Percentiles rank a stretch among this genome's conserved stretches.
Evolutionary conservation across 768 basidiomycete species (phyloP).

Genomic region (Gymnopilus dilepis): DNA sequence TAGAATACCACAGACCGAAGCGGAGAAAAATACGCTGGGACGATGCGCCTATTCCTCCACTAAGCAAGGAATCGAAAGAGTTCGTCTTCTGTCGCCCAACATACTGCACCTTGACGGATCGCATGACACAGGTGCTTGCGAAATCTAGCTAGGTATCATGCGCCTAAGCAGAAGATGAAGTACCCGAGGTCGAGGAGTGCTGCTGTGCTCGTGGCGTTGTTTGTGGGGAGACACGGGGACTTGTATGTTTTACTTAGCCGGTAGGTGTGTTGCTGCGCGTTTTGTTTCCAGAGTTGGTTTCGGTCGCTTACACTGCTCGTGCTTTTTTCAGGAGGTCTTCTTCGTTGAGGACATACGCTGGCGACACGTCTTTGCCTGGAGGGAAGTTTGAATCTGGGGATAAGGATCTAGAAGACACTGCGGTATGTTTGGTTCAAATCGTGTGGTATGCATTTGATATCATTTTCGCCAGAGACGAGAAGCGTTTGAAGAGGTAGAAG

Average conservation of each 20-base stretch:
- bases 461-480: conserved; percentile 66
- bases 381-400: conserved; percentile 80
- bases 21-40: conserved; percentile 35
- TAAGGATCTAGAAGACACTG: conserved; percentile 74
- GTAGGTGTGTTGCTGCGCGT: conserved; percentile 47
- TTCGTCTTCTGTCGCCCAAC: conserved; percentile 24
- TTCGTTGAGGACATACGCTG: conserved; percentile 76
- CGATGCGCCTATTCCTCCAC: conserved; percentile 49
- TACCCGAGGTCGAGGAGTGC: conserved; percentile 67
- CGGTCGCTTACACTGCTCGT: neutral
- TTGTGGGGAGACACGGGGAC: conserved; percentile 84
- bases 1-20: conserved; percentile 53
- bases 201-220: conserved; percentile 83
- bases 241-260: conserved; percentile 85
- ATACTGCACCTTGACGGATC: neutral
- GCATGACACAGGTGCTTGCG: conserved; percentile 53
- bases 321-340: conserved; percentile 64
- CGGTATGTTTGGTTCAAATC: conserved; percentile 52
- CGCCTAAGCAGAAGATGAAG: conserved; percentile 43
- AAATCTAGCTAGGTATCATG: conserved; percentile 55
- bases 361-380: conserved; percentile 89
- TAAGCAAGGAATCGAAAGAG: conserved; percentile 58
- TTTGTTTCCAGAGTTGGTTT: neutral
- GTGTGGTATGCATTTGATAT: neutral
- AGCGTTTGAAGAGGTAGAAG: conserved; percentile 84